phyloP scores from a whole-genome alignment of 805 yeast species.

The Metschnikowia vanudenii region DNA sequence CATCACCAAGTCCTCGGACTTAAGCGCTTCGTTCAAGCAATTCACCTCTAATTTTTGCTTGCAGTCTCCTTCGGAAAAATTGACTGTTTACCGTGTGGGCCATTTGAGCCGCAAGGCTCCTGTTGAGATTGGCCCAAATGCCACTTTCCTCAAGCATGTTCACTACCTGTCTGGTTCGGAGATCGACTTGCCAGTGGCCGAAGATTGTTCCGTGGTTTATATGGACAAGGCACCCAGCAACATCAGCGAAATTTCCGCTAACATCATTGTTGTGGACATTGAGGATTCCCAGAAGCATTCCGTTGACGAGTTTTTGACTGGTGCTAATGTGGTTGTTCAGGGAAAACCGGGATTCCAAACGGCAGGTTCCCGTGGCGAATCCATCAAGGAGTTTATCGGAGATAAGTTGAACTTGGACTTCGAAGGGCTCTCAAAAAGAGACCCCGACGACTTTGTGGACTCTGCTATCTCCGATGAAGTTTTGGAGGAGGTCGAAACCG shows the following conservation, averaged over 20 bases:
- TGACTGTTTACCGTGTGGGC: slow-evolving; percentile 29
- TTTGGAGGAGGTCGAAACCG: slow-evolving; percentile 27
- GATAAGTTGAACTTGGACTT: slow-evolving; percentile 26
- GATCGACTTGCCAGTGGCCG: slow-evolving; percentile 15
- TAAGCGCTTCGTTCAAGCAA: slow-evolving; percentile 19
- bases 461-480: slow-evolving; percentile 4
- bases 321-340: slow-evolving; percentile 25
- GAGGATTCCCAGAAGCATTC: slow-evolving; percentile 22
- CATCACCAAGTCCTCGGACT: slow-evolving; percentile 23
- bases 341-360: slow-evolving; percentile 30
- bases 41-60: slow-evolving; percentile 23
- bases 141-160: slow-evolving; percentile 17
- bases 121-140: not conserved
- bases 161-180: slow-evolving; percentile 17
- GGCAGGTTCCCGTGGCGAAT: slow-evolving; percentile 22
- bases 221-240: slow-evolving; percentile 4
- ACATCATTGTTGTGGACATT: slow-evolving; percentile 25
- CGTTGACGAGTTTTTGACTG: slow-evolving; percentile 22
- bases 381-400: slow-evolving; percentile 25
- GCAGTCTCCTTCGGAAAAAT: slow-evolving; percentile 13
- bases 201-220: slow-evolving; percentile 15
- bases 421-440: slow-evolving; percentile 22
- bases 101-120: slow-evolving; percentile 16
- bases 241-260: slow-evolving; percentile 6
- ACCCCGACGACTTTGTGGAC: slow-evolving; percentile 9